Evolutionary conservation across 768 basidiomycete genomes (phyloP).

Genomic region (Cubamyces lactineus): DNA sequence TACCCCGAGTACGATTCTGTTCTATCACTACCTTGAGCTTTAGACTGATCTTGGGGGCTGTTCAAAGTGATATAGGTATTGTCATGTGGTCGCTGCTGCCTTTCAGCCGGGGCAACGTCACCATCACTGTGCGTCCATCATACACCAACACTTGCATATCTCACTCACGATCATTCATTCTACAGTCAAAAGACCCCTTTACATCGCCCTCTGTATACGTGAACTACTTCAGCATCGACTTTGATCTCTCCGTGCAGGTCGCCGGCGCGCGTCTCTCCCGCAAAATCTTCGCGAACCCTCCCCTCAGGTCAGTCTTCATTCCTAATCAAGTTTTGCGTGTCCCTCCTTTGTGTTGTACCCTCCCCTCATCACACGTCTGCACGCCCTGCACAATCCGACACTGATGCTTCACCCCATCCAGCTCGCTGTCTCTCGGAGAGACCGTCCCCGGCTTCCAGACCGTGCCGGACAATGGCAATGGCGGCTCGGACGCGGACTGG

Average conservation of each 20-base stretch:
- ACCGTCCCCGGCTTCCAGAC: constrained; percentile 44
- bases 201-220: constrained; percentile 48
- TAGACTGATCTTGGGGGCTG: not conserved
- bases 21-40: not conserved
- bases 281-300: constrained; percentile 44
- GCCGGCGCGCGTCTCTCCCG: constrained; percentile 51
- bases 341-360: no score
- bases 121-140: constrained; percentile 42
- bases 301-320: constrained; percentile 41
- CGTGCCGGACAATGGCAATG: constrained; percentile 45
- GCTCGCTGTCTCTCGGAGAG: constrained; percentile 39
- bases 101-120: constrained; percentile 56
- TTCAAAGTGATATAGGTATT: constrained; percentile 47
- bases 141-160: not conserved
- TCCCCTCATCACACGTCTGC: not conserved
- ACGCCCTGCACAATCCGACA: no score
- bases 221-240: constrained; percentile 53
- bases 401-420: not conserved
- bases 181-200: constrained; percentile 53
- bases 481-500: constrained; percentile 52
- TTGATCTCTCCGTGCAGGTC: constrained; percentile 54
- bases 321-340: no score
- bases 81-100: constrained; percentile 58
- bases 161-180: not conserved
- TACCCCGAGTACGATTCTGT: constrained; percentile 44